A percentile compares a stretch with the other conserved stretches of the same genome.
Evolutionary conservation across 352 stramenopile species (phyloP).

Genomic region (Phytopythium ostracodes): DNA sequence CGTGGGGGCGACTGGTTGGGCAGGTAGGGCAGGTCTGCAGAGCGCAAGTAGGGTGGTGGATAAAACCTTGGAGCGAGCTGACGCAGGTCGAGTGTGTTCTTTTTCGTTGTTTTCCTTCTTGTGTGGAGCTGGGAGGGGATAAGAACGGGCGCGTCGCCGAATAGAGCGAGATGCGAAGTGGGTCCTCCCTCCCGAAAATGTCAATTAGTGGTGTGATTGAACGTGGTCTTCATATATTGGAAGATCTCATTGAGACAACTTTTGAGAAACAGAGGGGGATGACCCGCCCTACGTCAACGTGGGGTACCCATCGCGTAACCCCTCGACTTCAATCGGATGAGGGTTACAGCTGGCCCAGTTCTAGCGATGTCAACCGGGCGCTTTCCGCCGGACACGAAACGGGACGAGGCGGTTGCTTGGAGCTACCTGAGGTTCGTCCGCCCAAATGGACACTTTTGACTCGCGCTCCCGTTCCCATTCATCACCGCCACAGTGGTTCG

Average conservation of each 20-base stretch:
- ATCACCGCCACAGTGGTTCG: neutral
- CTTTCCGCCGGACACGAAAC: neutral
- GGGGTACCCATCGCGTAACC: neutral
- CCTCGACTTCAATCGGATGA: slow-evolving; percentile 1
- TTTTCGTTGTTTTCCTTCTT: neutral
- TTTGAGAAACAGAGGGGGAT: neutral
- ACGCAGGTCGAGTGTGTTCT: neutral
- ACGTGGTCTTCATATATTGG: neutral
- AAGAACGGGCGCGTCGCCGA: neutral
- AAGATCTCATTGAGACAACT: neutral
- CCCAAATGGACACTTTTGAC: neutral
- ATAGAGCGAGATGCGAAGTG: neutral
- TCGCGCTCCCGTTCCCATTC: neutral
- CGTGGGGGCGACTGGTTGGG: too few species aligned
- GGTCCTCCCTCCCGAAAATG: neutral
- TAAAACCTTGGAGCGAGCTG: slow-evolving; percentile 3
- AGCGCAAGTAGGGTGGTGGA: neutral
- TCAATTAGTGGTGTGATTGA: neutral
- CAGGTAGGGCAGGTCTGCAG: neutral
- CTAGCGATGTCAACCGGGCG: neutral
- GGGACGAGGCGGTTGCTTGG: neutral
- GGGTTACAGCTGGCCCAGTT: neutral
- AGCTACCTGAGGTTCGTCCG: neutral
- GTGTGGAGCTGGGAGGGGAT: neutral
- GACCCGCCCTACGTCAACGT: neutral